These are phyloP conservation scores for Misopates orontium DNA, from an alignment of 257 asterid species.

Conservation along the genomic window DNA sequence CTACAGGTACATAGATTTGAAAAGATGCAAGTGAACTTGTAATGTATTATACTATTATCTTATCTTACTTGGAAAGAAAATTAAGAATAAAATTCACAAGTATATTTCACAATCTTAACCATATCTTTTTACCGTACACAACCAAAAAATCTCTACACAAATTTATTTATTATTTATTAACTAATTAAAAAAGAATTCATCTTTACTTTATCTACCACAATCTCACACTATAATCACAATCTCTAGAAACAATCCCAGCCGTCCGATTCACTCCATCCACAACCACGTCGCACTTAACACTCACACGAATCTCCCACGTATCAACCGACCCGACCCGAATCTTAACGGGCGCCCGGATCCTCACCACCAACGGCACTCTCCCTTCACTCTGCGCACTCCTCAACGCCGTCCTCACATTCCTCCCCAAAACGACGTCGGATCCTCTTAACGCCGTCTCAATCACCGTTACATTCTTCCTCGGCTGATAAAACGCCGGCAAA, in stretches of 20 bases:
- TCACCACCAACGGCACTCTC: constrained; percentile 57
- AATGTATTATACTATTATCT: no score
- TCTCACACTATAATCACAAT: constrained; percentile 63
- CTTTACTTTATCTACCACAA: constrained; percentile 46
- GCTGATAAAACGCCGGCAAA: constrained; percentile 69
- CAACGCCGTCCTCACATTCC: constrained; percentile 42
- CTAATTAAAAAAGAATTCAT: not conserved
- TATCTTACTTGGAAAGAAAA: no score
- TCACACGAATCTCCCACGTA: constrained; percentile 66
- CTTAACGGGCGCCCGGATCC: constrained; percentile 57
- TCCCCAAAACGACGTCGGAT: constrained; percentile 48
- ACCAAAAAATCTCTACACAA: no score
- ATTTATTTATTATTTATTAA: not conserved
- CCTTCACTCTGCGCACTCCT: constrained; percentile 34
- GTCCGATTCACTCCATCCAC: constrained; percentile 45
- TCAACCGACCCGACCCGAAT: constrained; percentile 64
- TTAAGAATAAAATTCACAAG: no score
- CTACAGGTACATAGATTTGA: no score
- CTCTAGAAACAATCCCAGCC: constrained; percentile 49
- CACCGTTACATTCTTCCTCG: constrained; percentile 64
- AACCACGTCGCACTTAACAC: constrained; percentile 65
- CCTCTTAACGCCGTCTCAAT: constrained; percentile 45
- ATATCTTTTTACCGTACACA: no score
- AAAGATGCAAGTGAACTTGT: no score
- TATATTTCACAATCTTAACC: no score